Evolutionary conservation across 2,329 filamentous ascomycete species (phyloP).

Genomic region (Claviceps digitariae): DNA sequence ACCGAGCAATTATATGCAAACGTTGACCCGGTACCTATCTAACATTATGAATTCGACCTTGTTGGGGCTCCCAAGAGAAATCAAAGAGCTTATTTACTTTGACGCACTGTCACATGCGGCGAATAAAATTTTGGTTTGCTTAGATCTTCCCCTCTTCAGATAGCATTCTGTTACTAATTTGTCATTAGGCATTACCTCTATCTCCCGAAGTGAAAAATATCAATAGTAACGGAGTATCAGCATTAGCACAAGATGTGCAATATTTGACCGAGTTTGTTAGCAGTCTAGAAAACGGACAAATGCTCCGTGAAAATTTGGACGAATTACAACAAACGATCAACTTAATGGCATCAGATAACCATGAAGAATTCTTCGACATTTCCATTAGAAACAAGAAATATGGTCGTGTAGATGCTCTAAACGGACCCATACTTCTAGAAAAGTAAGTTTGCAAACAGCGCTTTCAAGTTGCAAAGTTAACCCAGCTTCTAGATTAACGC

Average conservation of each 20-base stretch:
- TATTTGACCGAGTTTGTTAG: conserved; percentile 81
- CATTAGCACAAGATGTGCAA: conserved; percentile 68
- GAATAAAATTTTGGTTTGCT: conserved; percentile 59
- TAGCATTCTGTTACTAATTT: conserved; percentile 6
- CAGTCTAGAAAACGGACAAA: conserved; percentile 69
- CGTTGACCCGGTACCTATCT: conserved; percentile 78
- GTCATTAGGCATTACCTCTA: conserved; percentile 56
- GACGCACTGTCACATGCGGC: conserved; percentile 87
- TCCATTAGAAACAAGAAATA: conserved; percentile 86
- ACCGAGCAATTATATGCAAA: conserved; percentile 90
- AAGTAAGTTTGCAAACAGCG: conserved; percentile 45
- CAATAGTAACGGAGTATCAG: conserved; percentile 70
- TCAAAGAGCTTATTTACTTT: conserved; percentile 97
- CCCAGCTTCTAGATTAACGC: conserved; percentile 40
- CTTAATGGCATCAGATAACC: conserved; percentile 74
- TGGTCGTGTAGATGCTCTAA: conserved; percentile 79
- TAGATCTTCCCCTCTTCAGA: background rate
- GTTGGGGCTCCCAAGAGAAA: conserved; percentile 81
- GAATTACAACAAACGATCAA: conserved; percentile 88
- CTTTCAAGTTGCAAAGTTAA: conserved; percentile 12
- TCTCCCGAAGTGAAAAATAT: conserved; percentile 71
- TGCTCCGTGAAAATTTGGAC: conserved; percentile 77
- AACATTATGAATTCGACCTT: conserved; percentile 96
- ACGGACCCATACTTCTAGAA: conserved; percentile 79
- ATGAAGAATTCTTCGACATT: conserved; percentile 95